Base-by-base conservation (phyloP, 306 rosid species). In the Ormosia semicastrata region DNA sequence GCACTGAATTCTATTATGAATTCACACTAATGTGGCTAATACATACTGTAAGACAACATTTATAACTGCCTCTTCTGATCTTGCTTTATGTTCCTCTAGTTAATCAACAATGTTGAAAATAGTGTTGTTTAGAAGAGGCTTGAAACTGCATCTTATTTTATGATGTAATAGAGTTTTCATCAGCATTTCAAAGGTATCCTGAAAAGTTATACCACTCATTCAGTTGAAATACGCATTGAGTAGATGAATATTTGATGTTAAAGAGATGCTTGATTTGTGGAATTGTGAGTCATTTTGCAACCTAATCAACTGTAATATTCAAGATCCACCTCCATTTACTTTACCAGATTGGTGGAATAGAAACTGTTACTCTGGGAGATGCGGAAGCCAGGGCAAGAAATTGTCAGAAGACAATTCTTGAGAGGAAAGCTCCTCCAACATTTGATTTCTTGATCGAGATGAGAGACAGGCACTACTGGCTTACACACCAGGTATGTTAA, bases 381-480 rank as follows among this genome's bases (percentile, higher is more conserved):
- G 86, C 50, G 5, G 93, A 89, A 91, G 93, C 95, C 78, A 79
- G 85, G 69, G 87, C 87, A 52, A 89, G 95, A 86, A 89, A 86
- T 64, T 85, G 82, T 85, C 87, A 76, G 81, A 91, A 91, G 89
- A 85, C 86, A 40, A 72, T 91, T 85, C 93, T 91, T 81, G 93
- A 89, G 82, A 91, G 95, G 83, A 90, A 88, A 89, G 89, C 87
- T 64, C 84, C 88, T 76, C 95, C 95, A 81, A 85, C 93, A 18
- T 91, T 91, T 85, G 88, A 91, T 76, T 91, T 91, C 76, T 68
- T 89, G 75, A 88, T 89, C 79, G 95, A 91, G 90, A 91, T 91
- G 95, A 91, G 95, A 85, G 89, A 89, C 52, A 83, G 90, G 69
- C 77, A 91, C 76, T 88, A 89, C 83, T 91, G 95, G 95, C 82